phyloP scores from a whole-genome alignment of 352 stramenopile genomes.

The Pythium folliculosum region DNA sequence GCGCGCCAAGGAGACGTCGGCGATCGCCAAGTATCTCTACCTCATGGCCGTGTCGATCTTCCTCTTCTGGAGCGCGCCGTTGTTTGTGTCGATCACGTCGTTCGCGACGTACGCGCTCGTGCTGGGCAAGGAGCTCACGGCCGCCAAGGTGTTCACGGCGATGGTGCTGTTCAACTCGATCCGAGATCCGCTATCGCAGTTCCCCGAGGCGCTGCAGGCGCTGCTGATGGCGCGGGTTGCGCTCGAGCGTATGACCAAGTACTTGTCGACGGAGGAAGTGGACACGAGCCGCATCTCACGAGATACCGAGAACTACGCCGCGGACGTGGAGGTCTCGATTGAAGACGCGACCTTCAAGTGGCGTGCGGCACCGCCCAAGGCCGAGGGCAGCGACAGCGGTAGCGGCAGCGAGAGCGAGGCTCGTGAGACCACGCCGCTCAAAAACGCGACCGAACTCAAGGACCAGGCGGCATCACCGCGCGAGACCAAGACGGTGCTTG shows the following conservation, averaged over 20 bases:
- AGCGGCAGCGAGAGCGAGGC: neutral
- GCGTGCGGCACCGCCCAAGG: slow-evolving; percentile 6
- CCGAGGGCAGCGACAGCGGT: neutral
- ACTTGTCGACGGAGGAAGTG: slow-evolving; percentile 16
- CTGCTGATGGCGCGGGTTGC: slow-evolving; percentile 25
- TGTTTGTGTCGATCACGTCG: slow-evolving; percentile 34
- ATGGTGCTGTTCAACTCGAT: slow-evolving; percentile 34
- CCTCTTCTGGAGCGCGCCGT: slow-evolving; percentile 33
- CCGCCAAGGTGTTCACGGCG: slow-evolving; percentile 40
- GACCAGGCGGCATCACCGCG: neutral
- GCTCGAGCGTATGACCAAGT: slow-evolving; percentile 24
- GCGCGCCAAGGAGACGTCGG: slow-evolving; percentile 65
- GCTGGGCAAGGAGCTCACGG: slow-evolving; percentile 31
- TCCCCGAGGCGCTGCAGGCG: slow-evolving; percentile 21
- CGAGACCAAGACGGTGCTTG: slow-evolving; percentile 28
- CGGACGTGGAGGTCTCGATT: slow-evolving; percentile 10
- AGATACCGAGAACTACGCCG: slow-evolving; percentile 4
- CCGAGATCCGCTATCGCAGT: slow-evolving; percentile 25
- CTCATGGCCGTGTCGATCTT: slow-evolving; percentile 64
- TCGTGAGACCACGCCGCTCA: neutral
- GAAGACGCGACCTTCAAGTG: slow-evolving; percentile 7
- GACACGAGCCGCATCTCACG: slow-evolving; percentile 1
- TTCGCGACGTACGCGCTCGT: slow-evolving; percentile 39
- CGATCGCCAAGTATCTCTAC: slow-evolving; percentile 67
- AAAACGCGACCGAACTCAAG: neutral